Evolutionary conservation across 2,329 filamentous ascomycete genomes (phyloP).

Genomic region (Penicillium concentricum): DNA sequence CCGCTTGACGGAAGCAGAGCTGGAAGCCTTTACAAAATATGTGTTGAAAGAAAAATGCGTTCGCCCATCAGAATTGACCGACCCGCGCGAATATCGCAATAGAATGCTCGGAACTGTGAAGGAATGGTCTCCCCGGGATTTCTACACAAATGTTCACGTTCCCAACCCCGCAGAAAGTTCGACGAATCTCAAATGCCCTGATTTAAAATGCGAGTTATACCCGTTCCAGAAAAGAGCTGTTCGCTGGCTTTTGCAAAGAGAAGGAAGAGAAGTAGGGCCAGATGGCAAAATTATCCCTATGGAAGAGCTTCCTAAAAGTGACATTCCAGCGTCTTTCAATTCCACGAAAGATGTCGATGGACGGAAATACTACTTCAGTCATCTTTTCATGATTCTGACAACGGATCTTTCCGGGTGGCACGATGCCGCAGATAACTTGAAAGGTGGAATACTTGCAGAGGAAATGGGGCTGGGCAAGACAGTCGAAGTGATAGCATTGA

Average conservation of each 20-base stretch:
- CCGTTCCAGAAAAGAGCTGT: slow-evolving; percentile 51
- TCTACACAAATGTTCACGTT: slow-evolving; percentile 50
- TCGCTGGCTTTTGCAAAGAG: slow-evolving; percentile 47
- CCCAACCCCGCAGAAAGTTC: slow-evolving; percentile 37
- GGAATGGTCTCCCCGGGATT: slow-evolving; percentile 41
- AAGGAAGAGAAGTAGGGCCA: slow-evolving; percentile 38
- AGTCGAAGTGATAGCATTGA: slow-evolving; percentile 49
- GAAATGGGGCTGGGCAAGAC: slow-evolving; percentile 54
- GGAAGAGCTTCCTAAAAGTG: slow-evolving; percentile 1
- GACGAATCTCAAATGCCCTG: slow-evolving; percentile 35
- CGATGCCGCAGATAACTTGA: slow-evolving; percentile 30
- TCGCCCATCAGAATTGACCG: neutral
- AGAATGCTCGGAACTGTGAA: slow-evolving; percentile 8
- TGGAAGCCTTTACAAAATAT: slow-evolving; percentile 31
- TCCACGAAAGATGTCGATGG: slow-evolving; percentile 40
- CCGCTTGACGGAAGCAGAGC: slow-evolving; percentile 15
- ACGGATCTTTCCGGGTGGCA: slow-evolving; percentile 37
- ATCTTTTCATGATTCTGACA: slow-evolving; percentile 42
- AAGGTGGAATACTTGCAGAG: slow-evolving; percentile 50
- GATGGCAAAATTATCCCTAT: slow-evolving; percentile 31
- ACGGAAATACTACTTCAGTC: slow-evolving; percentile 40
- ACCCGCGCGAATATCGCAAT: slow-evolving; percentile 10
- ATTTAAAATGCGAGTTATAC: slow-evolving; percentile 43
- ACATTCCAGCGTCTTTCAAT: slow-evolving; percentile 42
- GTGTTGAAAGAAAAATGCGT: slow-evolving; percentile 24